These are phyloP conservation scores for Umbelopsis sp. DNA, from an alignment of 192 early-diverging fungal species.

Conservation along the genomic window DNA sequence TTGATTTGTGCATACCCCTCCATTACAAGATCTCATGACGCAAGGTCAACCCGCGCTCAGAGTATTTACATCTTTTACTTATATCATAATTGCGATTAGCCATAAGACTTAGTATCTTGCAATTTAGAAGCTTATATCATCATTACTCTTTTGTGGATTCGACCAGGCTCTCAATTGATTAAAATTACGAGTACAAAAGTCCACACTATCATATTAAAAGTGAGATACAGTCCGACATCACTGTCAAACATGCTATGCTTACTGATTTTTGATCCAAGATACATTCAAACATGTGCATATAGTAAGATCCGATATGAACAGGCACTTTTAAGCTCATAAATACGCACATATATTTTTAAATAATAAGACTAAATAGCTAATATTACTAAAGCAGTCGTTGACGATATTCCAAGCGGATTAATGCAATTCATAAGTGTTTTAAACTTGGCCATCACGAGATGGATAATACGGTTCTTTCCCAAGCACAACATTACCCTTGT, in stretches of 20 bases:
- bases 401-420: too few relatives aligned
- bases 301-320: too few relatives aligned
- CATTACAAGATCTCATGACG: not conserved
- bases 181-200: too few relatives aligned
- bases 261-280: too few relatives aligned
- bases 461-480: not conserved
- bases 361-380: too few relatives aligned
- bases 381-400: too few relatives aligned
- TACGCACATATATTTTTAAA: too few relatives aligned
- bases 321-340: too few relatives aligned
- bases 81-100: constrained; percentile 17
- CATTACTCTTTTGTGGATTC: not conserved
- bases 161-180: not conserved
- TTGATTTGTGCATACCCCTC: constrained; percentile 16
- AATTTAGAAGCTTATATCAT: constrained; percentile 10
- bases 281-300: too few relatives aligned
- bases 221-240: too few relatives aligned
- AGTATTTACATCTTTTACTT: constrained; percentile 5
- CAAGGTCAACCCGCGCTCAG: not conserved
- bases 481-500: not conserved
- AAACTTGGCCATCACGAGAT: not conserved
- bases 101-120: constrained; percentile 9
- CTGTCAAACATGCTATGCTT: too few relatives aligned
- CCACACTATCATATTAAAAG: too few relatives aligned
- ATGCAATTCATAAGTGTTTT: not conserved